Conservation (phyloP, 306 rosid species). For the Malus orientalis region DNA sequence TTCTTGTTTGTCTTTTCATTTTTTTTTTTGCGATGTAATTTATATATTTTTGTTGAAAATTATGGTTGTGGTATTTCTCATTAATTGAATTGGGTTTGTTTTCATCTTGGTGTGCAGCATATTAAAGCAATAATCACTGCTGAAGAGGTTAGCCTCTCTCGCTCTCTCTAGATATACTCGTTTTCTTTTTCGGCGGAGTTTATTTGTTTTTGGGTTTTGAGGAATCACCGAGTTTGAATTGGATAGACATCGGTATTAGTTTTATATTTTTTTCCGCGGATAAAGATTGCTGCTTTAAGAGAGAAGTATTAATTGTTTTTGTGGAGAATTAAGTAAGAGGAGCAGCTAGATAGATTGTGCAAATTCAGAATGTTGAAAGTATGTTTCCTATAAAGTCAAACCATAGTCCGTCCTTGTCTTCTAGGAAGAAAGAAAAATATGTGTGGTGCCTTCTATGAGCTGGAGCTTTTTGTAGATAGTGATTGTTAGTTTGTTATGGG, state of each 20-base stretch:
- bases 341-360: neutral
- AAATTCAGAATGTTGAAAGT: neutral
- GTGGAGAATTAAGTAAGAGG: neutral
- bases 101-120: constrained; percentile 51
- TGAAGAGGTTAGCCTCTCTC: constrained; percentile 63
- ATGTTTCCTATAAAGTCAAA: neutral
- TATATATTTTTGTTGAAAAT: neutral
- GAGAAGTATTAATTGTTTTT: neutral
- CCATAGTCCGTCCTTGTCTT: neutral
- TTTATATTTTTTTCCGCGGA: neutral
- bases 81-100: constrained; percentile 7
- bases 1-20: neutral
- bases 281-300: neutral
- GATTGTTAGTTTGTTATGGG: constrained; percentile 13
- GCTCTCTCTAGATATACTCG: neutral
- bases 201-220: neutral
- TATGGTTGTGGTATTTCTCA: neutral
- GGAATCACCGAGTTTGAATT: neutral
- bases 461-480: neutral
- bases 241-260: neutral
- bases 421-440: neutral
- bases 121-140: constrained; percentile 95
- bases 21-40: neutral
- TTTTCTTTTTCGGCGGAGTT: neutral
- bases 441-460: neutral